Evolutionary conservation across 208 protist species (phyloP), one percentile per base, ranked within the genome.

Genomic region (Wallacemonas sp.): DNA sequence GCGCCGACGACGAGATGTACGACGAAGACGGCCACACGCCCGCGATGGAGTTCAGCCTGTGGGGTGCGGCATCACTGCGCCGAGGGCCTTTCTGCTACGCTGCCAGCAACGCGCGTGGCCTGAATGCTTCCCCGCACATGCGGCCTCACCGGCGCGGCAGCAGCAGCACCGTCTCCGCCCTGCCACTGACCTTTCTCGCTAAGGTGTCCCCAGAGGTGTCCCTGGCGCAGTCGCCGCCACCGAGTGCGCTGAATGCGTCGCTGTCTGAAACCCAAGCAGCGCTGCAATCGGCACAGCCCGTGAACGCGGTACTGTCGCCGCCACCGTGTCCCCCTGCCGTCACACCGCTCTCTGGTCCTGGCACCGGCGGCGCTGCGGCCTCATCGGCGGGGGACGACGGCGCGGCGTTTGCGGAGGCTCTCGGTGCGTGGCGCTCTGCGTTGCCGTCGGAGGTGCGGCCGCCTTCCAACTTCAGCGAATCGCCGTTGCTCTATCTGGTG

Each of bases 401-500:
- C 22, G 4, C 5, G 17, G 4, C 12, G 5, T 53, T 53, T 44
- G 54, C 75, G 71, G 71, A 27, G 0, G 34, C 26, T 2, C 54
- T 86, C 42, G 5, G 17, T 22, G 34, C 46, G 53, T 86, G 79
- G 79, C 79, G 79, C 1, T 22, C 41, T 12, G 26, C 19, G 6
- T 58, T 75, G 27, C 37, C 63, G 2, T 29, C 52, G 3, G 55
- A 69, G 41, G 63, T 77, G 54, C 57, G 64, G 39, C 75, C 78
- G 37, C 26, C 24, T 6, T 26, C 24, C 0, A 29, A 73, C 52
- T 73, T 74, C 15, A 29, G 38, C 3, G 67, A 53, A 6, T 62
- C 66, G 30, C 73, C 82, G 39, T 33, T 71, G 26, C 50, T 90
- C 26, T 87, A 83, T 80, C 68, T 92, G 26, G 19, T 92, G 15